Conservation (phyloP, 768 basidiomycete species). For the Trametes sanguinea region DNA sequence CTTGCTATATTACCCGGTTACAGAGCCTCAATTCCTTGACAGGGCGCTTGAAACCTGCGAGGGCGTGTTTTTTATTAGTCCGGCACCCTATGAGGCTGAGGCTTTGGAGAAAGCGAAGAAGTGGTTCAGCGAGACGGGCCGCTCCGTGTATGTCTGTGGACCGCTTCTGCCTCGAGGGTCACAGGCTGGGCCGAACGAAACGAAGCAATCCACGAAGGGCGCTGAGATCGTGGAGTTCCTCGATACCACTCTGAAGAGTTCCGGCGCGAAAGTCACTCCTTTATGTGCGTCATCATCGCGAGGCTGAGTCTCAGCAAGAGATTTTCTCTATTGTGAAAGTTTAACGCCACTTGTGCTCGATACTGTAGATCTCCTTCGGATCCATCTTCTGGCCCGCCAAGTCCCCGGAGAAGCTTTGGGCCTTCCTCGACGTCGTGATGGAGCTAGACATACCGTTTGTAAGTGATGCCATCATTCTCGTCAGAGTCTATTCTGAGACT, state of each 20-base stretch:
- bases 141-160: slow-evolving; percentile 21
- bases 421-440: slow-evolving; percentile 24
- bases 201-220: slow-evolving; percentile 13
- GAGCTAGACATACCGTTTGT: slow-evolving; percentile 25
- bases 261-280: slow-evolving; percentile 25
- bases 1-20: too few species aligned
- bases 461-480: neutral
- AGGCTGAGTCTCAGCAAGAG: too few species aligned
- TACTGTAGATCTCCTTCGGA: slow-evolving; percentile 24
- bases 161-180: slow-evolving; percentile 15
- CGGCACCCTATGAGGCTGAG: slow-evolving; percentile 25
- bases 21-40: neutral
- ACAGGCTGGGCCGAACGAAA: slow-evolving; percentile 5
- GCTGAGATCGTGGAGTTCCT: slow-evolving; percentile 25
- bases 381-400: slow-evolving; percentile 24
- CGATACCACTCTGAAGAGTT: slow-evolving; percentile 15
- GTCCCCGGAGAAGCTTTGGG: slow-evolving; percentile 23
- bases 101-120: slow-evolving; percentile 11
- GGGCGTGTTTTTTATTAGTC: slow-evolving; percentile 21
- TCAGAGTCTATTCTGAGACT: neutral
- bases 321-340: too few species aligned
- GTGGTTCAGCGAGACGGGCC: slow-evolving; percentile 23
- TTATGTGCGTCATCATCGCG: neutral
- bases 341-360: neutral
- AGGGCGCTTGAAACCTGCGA: slow-evolving; percentile 13